These are phyloP conservation scores for Pholiota microspora DNA, from an alignment of 768 basidiomycete species.

Conservation along the genomic window DNA sequence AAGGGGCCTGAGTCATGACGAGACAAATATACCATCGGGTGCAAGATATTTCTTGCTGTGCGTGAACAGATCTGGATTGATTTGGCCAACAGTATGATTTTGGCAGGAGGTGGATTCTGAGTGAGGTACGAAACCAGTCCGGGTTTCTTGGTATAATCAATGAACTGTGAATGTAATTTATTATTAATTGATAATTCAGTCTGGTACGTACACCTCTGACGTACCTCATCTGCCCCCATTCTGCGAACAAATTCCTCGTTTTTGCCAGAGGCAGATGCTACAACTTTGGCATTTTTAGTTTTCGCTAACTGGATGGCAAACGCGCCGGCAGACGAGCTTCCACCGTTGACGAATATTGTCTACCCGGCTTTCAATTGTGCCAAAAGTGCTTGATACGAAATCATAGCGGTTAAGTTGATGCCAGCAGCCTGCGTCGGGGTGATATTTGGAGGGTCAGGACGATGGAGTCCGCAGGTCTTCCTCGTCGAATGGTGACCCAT, in stretches of 20 bases:
- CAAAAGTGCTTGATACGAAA: conserved; percentile 55
- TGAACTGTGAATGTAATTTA: conserved; percentile 38
- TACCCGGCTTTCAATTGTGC: conserved; percentile 21
- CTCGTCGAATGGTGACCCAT: conserved; percentile 33
- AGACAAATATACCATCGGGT: conserved; percentile 51
- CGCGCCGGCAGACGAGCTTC: conserved; percentile 1
- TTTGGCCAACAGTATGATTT: conserved; percentile 58
- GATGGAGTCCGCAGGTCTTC: conserved; percentile 31
- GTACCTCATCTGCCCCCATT: conserved; percentile 71
- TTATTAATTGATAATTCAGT: too few relatives aligned
- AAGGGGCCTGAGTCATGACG: conserved; percentile 54
- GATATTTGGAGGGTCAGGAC: conserved; percentile 45
- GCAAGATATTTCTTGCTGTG: conserved; percentile 50
- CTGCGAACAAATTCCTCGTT: conserved; percentile 57
- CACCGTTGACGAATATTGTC: not conserved
- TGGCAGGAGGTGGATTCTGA: conserved; percentile 42
- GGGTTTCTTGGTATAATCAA: conserved; percentile 58
- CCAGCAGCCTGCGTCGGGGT: conserved; percentile 59
- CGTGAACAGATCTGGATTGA: conserved; percentile 48
- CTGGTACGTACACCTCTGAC: too few relatives aligned
- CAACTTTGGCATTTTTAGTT: conserved; percentile 50
- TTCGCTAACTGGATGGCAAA: conserved; percentile 2
- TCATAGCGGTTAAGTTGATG: conserved; percentile 52
- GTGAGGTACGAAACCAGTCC: conserved; percentile 39
- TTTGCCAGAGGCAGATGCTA: conserved; percentile 56